A percentile compares a stretch with the other conserved stretches of the same genome.
These are phyloP conservation scores for Macaranga tanarius DNA, from an alignment of 441 rosid genomes.

Conservation along the genomic window DNA sequence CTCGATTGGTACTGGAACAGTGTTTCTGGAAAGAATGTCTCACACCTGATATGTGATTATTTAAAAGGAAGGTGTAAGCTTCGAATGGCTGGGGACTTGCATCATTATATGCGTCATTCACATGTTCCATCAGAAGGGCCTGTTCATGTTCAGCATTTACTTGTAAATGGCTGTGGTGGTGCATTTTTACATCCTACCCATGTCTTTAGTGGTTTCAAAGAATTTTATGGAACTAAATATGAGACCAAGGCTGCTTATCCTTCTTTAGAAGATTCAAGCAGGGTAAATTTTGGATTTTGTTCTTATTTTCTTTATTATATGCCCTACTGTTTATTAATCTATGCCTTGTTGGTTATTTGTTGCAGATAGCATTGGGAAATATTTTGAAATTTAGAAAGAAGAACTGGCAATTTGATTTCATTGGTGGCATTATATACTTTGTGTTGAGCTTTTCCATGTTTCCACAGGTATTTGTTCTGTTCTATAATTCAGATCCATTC, in stretches of 20 bases:
- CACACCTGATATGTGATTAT: conserved; percentile 75
- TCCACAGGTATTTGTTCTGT: conserved; percentile 60
- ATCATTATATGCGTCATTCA: conserved; percentile 98
- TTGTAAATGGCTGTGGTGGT: conserved; percentile 99
- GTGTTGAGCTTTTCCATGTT: conserved; percentile 86
- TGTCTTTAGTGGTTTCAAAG: conserved; percentile 73
- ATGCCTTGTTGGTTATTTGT: conserved; percentile 23
- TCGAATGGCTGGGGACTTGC: conserved; percentile 96
- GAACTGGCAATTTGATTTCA: conserved; percentile 99
- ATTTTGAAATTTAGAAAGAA: conserved; percentile 97
- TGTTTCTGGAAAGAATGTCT: conserved; percentile 81
- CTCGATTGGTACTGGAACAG: conserved; percentile 94
- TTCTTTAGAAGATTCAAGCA: conserved; percentile 94
- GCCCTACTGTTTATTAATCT: conserved; percentile 15
- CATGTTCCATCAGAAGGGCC: conserved; percentile 73
- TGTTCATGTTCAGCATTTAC: conserved; percentile 78
- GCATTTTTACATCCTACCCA: conserved; percentile 99
- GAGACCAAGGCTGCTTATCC: conserved; percentile 93
- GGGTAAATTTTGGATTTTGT: conserved; percentile 46
- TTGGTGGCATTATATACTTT: conserved; percentile 96
- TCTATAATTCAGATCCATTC: conserved; percentile 11
- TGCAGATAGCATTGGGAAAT: conserved; percentile 98
- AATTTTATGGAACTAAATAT: conserved; percentile 61
- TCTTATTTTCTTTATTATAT: background rate
- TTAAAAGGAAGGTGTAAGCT: conserved; percentile 94